These are phyloP conservation scores for Berberis vulgaris DNA, from an alignment of 164 flowering plant genomes.

Conservation along the genomic window DNA sequence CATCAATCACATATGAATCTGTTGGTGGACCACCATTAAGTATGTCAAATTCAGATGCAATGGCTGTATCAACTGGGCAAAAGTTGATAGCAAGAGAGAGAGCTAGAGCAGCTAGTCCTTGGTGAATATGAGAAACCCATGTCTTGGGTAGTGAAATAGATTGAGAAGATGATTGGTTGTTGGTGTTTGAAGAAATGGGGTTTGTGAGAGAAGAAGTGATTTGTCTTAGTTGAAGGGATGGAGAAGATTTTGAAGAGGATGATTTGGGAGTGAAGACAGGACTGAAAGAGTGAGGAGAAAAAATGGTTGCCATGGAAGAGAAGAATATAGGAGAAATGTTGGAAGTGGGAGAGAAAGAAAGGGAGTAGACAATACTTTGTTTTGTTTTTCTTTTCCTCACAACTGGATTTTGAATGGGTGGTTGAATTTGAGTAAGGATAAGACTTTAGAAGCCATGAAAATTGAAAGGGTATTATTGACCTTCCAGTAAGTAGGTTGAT, in stretches of 20 bases:
- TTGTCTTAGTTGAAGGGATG: slow-evolving; percentile 26
- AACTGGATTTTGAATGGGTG: slow-evolving; percentile 40
- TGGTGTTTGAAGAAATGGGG: slow-evolving; percentile 29
- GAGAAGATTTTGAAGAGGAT: slow-evolving; percentile 17
- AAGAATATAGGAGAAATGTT: slow-evolving; percentile 4
- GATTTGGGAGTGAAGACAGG: slow-evolving; percentile 35
- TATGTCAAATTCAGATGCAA: slow-evolving; percentile 87
- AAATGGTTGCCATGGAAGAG: slow-evolving; percentile 69
- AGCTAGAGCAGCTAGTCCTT: slow-evolving; percentile 81
- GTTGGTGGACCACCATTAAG: slow-evolving; percentile 73
- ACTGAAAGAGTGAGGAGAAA: slow-evolving; percentile 60
- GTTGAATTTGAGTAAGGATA: background rate
- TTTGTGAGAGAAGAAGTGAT: slow-evolving; percentile 20
- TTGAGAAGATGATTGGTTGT: background rate
- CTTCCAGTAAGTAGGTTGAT: too few relatives aligned
- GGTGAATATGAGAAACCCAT: slow-evolving; percentile 57
- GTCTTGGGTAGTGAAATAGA: slow-evolving; percentile 27
- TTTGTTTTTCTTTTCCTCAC: slow-evolving; percentile 13
- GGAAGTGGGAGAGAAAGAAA: slow-evolving; percentile 2
- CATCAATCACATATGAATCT: slow-evolving; percentile 76
- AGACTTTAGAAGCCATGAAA: too few relatives aligned
- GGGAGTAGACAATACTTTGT: background rate
- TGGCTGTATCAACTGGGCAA: slow-evolving; percentile 42
- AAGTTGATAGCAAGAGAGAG: slow-evolving; percentile 73
- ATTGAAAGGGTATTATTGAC: too few relatives aligned